Conservation (phyloP, 2,329 filamentous ascomycete species). For the Incumbomyces lentus region DNA sequence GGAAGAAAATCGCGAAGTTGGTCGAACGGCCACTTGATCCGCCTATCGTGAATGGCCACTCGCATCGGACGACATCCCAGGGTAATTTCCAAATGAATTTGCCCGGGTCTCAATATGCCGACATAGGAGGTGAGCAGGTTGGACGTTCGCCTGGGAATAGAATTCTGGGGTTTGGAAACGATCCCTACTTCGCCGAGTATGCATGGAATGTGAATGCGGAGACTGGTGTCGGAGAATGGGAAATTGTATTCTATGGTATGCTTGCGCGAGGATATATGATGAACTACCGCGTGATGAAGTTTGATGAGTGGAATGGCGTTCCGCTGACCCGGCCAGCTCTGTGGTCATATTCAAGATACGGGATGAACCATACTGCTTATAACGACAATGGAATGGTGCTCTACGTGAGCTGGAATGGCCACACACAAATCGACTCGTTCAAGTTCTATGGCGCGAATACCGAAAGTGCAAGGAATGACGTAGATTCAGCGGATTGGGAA, state of each 20-base stretch:
- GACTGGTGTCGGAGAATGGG: conserved; percentile 8
- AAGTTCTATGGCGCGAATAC: conserved; percentile 22
- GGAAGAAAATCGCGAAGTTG: conserved; percentile 27
- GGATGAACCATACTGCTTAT: conserved; percentile 1
- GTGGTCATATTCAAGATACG: conserved; percentile 28
- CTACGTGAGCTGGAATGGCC: conserved; percentile 38
- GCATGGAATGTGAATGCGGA: conserved; percentile 22
- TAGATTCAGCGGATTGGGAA: conserved; percentile 23
- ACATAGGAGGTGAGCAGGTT: not conserved
- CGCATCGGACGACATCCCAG: conserved; percentile 21
- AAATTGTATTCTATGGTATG: conserved; percentile 29
- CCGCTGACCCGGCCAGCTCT: conserved; percentile 32
- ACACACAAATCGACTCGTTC: conserved; percentile 36
- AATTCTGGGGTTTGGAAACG: conserved; percentile 34
- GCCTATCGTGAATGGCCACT: conserved; percentile 14
- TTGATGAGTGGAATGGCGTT: conserved; percentile 30
- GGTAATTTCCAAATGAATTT: conserved; percentile 30
- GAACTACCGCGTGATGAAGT: conserved; percentile 35
- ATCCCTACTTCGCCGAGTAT: conserved; percentile 31
- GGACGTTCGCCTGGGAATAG: conserved; percentile 23
- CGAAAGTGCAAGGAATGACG: conserved; percentile 1
- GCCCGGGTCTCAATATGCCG: conserved; percentile 13
- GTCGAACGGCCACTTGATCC: conserved; percentile 25
- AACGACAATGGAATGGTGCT: conserved; percentile 21
- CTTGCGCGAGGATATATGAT: conserved; percentile 28